Base-by-base conservation (phyloP, 805 yeast species). In the Myxozyma neglecta region DNA sequence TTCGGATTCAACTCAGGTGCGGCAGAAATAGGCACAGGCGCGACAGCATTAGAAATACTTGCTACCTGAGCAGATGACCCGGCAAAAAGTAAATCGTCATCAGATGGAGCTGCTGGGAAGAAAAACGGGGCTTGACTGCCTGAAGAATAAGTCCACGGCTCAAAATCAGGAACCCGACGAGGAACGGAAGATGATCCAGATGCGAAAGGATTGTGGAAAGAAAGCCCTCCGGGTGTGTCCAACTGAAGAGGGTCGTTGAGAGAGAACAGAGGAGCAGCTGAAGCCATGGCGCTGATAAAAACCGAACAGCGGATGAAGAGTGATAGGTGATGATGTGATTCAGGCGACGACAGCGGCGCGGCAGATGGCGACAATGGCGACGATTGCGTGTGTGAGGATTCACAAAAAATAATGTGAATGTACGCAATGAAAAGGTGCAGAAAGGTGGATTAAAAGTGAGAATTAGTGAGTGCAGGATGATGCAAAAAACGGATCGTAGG, bases 161-260 rank as follows among this genome's bases (percentile, higher is more conserved):
- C 49, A n/a, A 43, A 49, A 24, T 34, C 43, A 35, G 49, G 5
- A 18, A 18, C 29, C 29, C 56, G 47, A 10, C 20, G 56, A 20
- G 35, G 20, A 13, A 24, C 47, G 2, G 55, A 10, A 18, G 56
- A n/a, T 24, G 29, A 24, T 13, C 52, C 55, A 18, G 45, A 6
- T 24, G 56, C 20, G 42, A 42, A 42, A 14, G 56, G 49, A 42
- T 49, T 49, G 32, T 37, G 53, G 14, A 49, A 49, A 32, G 44
- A 24, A 24, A 49, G 8, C 29, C 53, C 53, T 7, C 53, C 53
- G 2, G 53, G 40, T 29, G 44, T 37, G 6, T 49, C 53, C 16
- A n/a, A 29, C n/a, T 37, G 32, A 13, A 10, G 47, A 13, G 47
- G 14, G 43, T 49, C 53, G 8, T 42, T 43, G 44, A 49, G 53